Evolutionary conservation across 345 rosid species (phyloP).

Genomic region (Dipteronia sinensis): DNA sequence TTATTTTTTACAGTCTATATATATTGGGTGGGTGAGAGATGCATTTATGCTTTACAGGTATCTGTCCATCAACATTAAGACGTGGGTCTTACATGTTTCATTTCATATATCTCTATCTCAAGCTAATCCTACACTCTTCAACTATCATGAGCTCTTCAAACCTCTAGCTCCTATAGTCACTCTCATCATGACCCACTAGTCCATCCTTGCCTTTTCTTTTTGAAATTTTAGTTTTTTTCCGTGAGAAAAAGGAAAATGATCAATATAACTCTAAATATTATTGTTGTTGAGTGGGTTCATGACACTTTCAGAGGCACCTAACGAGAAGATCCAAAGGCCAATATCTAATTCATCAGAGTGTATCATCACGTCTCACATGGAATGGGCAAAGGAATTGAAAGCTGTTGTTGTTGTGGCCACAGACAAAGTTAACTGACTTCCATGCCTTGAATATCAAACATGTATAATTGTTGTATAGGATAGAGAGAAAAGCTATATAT

Average conservation of each 20-base stretch:
- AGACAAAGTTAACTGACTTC: slow-evolving; percentile 41
- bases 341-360: neutral
- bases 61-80: slow-evolving; percentile 24
- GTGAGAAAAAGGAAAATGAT: too few species aligned
- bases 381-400: slow-evolving; percentile 11
- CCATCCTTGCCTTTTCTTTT: neutral
- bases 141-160: neutral
- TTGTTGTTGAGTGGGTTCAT: neutral
- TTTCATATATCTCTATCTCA: neutral
- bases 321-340: neutral
- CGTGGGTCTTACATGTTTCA: slow-evolving; percentile 26
- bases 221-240: too few species aligned
- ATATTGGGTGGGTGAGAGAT: slow-evolving; percentile 11
- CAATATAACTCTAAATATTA: neutral
- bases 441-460: slow-evolving; percentile 26
- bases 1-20: neutral
- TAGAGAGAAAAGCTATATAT: too few species aligned
- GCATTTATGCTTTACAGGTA: slow-evolving; percentile 33
- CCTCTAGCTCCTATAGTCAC: neutral
- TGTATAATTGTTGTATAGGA: too few species aligned
- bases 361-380: slow-evolving; percentile 25
- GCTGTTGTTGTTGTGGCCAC: slow-evolving; percentile 12
- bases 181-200: neutral
- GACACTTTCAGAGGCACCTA: neutral
- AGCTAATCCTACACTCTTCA: neutral